Evolutionary conservation across 2,329 filamentous ascomycete genomes (phyloP).

Genomic region (Colletotrichum trifolii): DNA sequence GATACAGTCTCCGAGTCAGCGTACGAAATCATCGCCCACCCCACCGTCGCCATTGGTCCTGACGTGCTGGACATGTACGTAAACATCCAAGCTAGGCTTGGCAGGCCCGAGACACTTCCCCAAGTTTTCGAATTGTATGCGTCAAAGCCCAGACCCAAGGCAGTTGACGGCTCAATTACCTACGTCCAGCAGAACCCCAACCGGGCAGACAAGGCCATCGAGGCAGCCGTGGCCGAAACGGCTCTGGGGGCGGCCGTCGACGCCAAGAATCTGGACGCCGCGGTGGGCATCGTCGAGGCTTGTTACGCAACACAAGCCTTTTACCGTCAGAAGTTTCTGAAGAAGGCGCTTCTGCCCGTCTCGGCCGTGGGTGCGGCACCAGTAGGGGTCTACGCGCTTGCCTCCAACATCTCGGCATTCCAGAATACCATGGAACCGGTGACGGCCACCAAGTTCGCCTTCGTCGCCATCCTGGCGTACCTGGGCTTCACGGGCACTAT

Average conservation of each 20-base stretch:
- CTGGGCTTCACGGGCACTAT: conserved; percentile 83
- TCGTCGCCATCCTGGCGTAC: conserved; percentile 86
- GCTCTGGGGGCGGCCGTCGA: conserved; percentile 85
- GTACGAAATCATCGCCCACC: conserved; percentile 78
- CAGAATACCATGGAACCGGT: conserved; percentile 82
- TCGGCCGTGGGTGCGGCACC: conserved; percentile 68
- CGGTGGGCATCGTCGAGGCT: conserved; percentile 79
- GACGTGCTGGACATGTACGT: conserved; percentile 80
- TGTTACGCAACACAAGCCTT: conserved; percentile 76
- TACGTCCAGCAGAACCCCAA: conserved; percentile 75
- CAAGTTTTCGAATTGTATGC: conserved; percentile 85
- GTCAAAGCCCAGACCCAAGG: conserved; percentile 78
- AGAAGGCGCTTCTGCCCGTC: conserved; percentile 70
- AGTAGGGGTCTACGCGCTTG: conserved; percentile 75
- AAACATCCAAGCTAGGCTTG: conserved; percentile 77
- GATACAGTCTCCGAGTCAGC: conserved; percentile 68
- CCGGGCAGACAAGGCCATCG: conserved; percentile 76
- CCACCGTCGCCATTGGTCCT: conserved; percentile 83
- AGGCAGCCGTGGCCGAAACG: conserved; percentile 73
- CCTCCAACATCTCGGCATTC: conserved; percentile 72
- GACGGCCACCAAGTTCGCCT: conserved; percentile 81
- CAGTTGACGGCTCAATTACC: conserved; percentile 67
- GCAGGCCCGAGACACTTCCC: conserved; percentile 80
- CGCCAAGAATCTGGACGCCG: conserved; percentile 79
- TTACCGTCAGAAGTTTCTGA: conserved; percentile 73